Conservation (phyloP, 2,329 filamentous ascomycete species). For the Xylariaceae sp. region DNA sequence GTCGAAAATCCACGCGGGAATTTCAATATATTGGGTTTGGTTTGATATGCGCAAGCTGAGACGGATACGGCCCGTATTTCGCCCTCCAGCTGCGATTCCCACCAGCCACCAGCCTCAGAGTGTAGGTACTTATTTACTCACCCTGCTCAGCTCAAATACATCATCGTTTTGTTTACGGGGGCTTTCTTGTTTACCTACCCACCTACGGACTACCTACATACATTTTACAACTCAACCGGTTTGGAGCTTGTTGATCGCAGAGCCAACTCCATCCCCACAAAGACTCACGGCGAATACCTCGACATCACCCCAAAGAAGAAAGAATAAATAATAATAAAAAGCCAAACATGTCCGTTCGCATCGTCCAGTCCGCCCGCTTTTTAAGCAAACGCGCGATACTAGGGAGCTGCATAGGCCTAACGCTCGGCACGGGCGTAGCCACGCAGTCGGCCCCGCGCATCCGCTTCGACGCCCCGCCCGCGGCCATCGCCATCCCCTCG, state of each 20-base stretch:
- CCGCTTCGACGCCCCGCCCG: constrained; percentile 19
- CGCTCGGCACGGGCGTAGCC: constrained; percentile 33
- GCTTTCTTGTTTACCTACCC: neutral
- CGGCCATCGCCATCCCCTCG: neutral
- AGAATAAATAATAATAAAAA: neutral
- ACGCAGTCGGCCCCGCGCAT: constrained; percentile 18
- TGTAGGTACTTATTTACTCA: neutral
- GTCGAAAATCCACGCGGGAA: too few relatives aligned
- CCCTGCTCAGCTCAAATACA: too few relatives aligned
- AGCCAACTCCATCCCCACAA: too few relatives aligned
- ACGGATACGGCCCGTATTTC: too few relatives aligned
- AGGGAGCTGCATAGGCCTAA: constrained; percentile 35
- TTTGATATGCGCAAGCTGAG: too few relatives aligned
- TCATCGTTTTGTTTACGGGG: too few relatives aligned
- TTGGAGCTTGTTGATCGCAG: too few relatives aligned
- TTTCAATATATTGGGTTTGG: too few relatives aligned
- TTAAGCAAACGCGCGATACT: constrained; percentile 28
- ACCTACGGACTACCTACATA: neutral
- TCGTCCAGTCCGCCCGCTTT: constrained; percentile 16
- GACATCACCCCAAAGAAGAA: neutral
- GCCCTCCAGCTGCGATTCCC: too few relatives aligned
- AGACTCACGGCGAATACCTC: too few relatives aligned
- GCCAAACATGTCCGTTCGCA: constrained; percentile 24
- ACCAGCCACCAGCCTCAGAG: neutral
- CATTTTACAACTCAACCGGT: neutral